Percentiles rank a stretch among this genome's conserved stretches.
Conservation (phyloP, 1,284 basidiomycete species). For the Apiotrichum mycotoxinovorans region DNA sequence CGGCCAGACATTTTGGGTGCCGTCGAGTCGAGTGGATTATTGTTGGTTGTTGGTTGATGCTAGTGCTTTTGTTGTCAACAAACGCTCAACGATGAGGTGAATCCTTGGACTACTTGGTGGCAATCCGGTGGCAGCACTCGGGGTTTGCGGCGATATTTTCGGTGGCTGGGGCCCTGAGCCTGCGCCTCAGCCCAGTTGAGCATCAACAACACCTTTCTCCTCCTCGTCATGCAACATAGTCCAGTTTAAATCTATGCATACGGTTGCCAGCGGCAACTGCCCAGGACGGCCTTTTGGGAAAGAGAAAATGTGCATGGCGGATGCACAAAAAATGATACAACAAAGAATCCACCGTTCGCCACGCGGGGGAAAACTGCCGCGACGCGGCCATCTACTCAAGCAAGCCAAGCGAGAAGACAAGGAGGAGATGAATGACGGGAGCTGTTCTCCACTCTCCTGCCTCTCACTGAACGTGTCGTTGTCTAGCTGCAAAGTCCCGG, state of each 20-base stretch:
- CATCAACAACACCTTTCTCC: background rate
- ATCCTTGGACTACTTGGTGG: conserved; percentile 3
- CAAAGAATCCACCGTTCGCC: background rate
- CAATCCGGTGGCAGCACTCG: background rate
- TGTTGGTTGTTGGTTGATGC: background rate
- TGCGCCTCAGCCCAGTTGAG: background rate
- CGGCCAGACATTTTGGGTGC: conserved; percentile 36
- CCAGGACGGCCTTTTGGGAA: background rate
- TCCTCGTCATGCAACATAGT: background rate
- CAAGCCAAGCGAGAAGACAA: background rate
- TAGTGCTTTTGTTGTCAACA: conserved; percentile 5
- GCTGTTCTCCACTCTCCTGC: too few relatives aligned
- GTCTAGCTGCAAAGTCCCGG: background rate
- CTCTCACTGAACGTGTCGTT: background rate
- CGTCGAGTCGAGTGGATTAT: background rate
- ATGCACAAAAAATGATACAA: conserved; percentile 1
- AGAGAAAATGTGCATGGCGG: background rate
- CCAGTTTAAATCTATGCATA: background rate
- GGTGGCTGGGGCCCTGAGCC: background rate
- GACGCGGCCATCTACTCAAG: background rate
- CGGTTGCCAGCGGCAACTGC: background rate
- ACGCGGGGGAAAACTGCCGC: background rate
- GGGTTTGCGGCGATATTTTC: background rate
- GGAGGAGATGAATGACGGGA: background rate
- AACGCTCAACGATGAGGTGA: background rate